Conservation (phyloP, 2,329 filamentous ascomycete species). For the Fusarium sp. region DNA sequence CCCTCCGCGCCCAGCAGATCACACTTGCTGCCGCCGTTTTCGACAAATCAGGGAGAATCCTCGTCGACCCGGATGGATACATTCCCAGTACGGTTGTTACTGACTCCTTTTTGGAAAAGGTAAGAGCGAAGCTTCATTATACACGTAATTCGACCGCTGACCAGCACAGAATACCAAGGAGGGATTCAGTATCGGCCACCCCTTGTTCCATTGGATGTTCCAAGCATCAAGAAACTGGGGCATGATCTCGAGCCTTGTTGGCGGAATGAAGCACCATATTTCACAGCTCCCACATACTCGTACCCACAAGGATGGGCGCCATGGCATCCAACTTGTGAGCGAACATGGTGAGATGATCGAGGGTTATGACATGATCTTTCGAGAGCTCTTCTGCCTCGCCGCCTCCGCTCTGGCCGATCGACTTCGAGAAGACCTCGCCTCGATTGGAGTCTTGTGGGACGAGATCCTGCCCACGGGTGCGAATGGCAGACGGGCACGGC, state of each 20-base stretch:
- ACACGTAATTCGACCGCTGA: conserved; percentile 19
- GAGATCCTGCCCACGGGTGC: conserved; percentile 77
- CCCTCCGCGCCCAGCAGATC: conserved; percentile 71
- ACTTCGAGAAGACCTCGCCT: conserved; percentile 71
- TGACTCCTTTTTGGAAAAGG: conserved; percentile 77
- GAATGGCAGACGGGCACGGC: conserved; percentile 35
- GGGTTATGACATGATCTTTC: conserved; percentile 81
- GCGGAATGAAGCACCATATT: conserved; percentile 80
- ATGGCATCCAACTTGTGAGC: conserved; percentile 58
- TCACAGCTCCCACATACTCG: conserved; percentile 55
- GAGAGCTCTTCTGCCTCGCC: conserved; percentile 85
- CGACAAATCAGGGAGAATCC: conserved; percentile 72
- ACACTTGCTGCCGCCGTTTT: conserved; percentile 73
- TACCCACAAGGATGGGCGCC: conserved; percentile 36
- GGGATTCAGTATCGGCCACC: conserved; percentile 79
- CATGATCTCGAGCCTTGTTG: conserved; percentile 74
- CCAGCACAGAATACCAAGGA: conserved; percentile 66
- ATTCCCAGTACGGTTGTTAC: conserved; percentile 83
- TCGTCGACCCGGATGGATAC: conserved; percentile 77
- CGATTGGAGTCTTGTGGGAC: conserved; percentile 79
- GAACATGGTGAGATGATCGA: conserved; percentile 69
- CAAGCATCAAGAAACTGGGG: conserved; percentile 83
- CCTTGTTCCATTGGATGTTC: conserved; percentile 89
- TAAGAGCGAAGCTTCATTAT: conserved; percentile 43
- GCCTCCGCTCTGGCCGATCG: conserved; percentile 78